Base-by-base conservation (phyloP, 2,329 filamentous ascomycete genomes). In the Aspergillus pseudoviridinutans region DNA sequence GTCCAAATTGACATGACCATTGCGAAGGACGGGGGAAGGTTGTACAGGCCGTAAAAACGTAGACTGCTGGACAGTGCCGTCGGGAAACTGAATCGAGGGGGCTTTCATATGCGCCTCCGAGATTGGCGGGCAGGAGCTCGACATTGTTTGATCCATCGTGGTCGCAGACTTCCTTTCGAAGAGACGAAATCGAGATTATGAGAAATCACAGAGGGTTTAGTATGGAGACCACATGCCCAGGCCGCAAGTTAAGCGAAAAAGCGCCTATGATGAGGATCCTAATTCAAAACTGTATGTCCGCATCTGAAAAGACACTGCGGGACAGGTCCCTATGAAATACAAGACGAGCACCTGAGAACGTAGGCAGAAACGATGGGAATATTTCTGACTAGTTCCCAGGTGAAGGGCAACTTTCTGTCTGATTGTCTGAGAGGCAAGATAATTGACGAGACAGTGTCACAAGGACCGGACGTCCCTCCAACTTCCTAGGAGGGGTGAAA, bases 1-100 rank as follows among this genome's bases (percentile, higher is more conserved):
- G 63, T 89, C 86, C 47, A 88, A 71, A 27, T 78, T 79, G 27
- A 85, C 74, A 64, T 84, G 80, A 55, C 76, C 76, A 55, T 67
- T 78, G 57, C 76, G 75, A 65, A 65, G 66, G 10, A 62, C 32
- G 17, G 54, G 27, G 44, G 64, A 55, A 12, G 59, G 56, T 29
- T 64, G 62, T 38, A 61, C 58, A 12, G 66, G 66, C 29, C 63
- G 65, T 35, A 66, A 60, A 55, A 64, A 58, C n/a, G 58, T 52
- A 38, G 66, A 60, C 28, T 60, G 59, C 41, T 64, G 62, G n/a
- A 65, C 56, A 28, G 57, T 65, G 47, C 60, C 59, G 49, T 68
- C 66, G 28, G 70, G 67, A 25, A 70, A 58, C 29, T 68, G 66
- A 32, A 71, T 70, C 41, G 63, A 60, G 17, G 68, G 63, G 51